Evolutionary conservation across 164 flowering plant species (phyloP).

Genomic region (Kalanchoe fedtschenkoi): DNA sequence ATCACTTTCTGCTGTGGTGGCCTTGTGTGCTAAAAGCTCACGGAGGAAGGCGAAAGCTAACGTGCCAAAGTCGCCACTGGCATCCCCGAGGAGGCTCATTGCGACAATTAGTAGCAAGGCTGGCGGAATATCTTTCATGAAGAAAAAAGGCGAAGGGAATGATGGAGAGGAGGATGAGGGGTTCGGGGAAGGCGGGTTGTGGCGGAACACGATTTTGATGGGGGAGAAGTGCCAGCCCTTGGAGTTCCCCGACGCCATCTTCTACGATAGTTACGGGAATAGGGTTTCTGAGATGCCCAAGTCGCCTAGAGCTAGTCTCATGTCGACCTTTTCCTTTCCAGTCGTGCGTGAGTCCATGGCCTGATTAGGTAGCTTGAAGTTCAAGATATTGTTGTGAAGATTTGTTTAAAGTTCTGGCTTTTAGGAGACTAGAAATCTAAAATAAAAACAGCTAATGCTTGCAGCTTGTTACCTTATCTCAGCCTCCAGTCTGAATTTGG

Average conservation of each 20-base stretch:
- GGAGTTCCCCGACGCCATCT: constrained; percentile 51
- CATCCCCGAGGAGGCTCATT: constrained; percentile 1
- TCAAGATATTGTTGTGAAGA: background rate
- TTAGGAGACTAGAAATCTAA: no score
- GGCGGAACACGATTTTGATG: constrained; percentile 57
- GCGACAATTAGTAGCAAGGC: background rate
- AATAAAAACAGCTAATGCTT: no score
- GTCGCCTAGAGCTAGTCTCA: constrained; percentile 30
- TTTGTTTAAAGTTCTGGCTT: background rate
- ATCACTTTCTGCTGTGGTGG: constrained; percentile 26
- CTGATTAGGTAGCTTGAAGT: constrained; percentile 2
- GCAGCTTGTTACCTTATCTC: constrained; percentile 54
- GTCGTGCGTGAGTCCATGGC: background rate
- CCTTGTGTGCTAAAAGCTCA: constrained; percentile 35
- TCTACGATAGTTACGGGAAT: constrained; percentile 42
- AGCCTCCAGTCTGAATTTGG: constrained; percentile 64
- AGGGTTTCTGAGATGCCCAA: constrained; percentile 28
- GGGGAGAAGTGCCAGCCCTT: constrained; percentile 61
- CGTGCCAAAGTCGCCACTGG: background rate
- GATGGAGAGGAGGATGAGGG: constrained; percentile 1
- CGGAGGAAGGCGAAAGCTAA: background rate
- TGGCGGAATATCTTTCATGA: background rate
- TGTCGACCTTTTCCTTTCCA: constrained; percentile 1
- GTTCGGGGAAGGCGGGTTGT: constrained; percentile 39
- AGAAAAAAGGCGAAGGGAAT: constrained; percentile 9